Base-by-base conservation (phyloP, 164 flowering plant species). In the Annona cherimola region DNA sequence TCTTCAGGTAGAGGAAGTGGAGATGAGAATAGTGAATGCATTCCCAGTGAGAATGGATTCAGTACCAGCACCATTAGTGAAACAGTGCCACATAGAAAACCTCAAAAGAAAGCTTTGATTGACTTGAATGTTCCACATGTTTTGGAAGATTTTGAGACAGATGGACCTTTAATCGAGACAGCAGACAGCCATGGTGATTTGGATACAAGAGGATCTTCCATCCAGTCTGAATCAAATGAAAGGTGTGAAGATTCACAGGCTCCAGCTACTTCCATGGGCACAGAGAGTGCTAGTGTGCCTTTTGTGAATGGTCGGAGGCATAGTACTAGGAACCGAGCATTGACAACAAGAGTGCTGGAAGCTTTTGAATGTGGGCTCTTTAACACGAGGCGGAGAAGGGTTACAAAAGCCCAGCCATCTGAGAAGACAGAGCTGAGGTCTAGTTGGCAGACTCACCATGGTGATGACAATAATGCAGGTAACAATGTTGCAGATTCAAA, bases 321-420 rank as follows among this genome's bases (percentile, higher is more conserved):
- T 61, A 86, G 97, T 79, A 90, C 87, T 43, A 84, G 97, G 71
- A 88, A 73, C 75, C 76, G 95, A 59, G 91, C 94, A 42, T 75
- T 80, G 72, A 86, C 92, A 7, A 76, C 81, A 6, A 84, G 73
- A 79, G 93, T 86, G 20, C 74, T 92, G 80, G 97, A 89, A 78
- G 90, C 95, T 75, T 76, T 90, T 60, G 92, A 76, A 46, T 68
- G 78, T 68, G 94, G 92, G 54, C 82, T 82, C 61, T 67, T 82
- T 3, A 81, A 35, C 65, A 63, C 76, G n/a, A 75, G 76, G 19
- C 73, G 69, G 71, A 81, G 71, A 64, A 85, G 79, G 73, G 76
- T 77, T 12, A 63, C 60, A 54, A 72, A 65, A 41, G 63, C 42
- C 11, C 50, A 64, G 41, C 54, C 63, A 20, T 54, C 35, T 9